phyloP scores from a whole-genome alignment of 768 basidiomycete species.

The Imleria badia region DNA sequence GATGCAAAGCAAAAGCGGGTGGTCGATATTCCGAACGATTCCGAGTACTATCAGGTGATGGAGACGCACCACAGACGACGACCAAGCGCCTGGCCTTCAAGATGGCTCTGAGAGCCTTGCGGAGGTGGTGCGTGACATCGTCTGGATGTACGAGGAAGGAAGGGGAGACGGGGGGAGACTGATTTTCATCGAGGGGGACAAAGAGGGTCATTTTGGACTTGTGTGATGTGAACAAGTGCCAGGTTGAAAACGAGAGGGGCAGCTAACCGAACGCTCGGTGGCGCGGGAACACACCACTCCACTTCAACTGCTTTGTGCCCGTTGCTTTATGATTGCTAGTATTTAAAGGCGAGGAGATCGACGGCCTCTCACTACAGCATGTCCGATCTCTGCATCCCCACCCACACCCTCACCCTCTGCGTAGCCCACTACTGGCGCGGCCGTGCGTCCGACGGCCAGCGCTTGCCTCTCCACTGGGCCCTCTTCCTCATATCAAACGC shows the following conservation, averaged over 20 bases:
- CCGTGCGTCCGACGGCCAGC: slow-evolving; percentile 18
- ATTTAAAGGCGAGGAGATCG: slow-evolving; percentile 3
- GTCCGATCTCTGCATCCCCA: slow-evolving; percentile 7
- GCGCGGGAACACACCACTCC: slow-evolving; percentile 27
- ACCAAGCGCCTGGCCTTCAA: slow-evolving; percentile 80
- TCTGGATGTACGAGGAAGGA: slow-evolving; percentile 52
- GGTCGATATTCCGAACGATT: slow-evolving; percentile 2
- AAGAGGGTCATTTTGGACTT: slow-evolving; percentile 57
- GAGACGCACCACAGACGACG: slow-evolving; percentile 76
- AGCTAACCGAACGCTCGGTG: slow-evolving; percentile 19
- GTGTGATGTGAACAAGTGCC: slow-evolving; percentile 26
- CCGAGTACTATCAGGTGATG: slow-evolving; percentile 12
- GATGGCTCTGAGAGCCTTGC: slow-evolving; percentile 61
- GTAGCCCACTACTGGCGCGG: slow-evolving; percentile 33
- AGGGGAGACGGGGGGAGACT: slow-evolving; percentile 49
- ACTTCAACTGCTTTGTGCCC: slow-evolving; percentile 12
- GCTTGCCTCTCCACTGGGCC: slow-evolving; percentile 30
- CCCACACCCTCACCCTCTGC: slow-evolving; percentile 25
- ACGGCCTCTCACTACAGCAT: slow-evolving; percentile 9
- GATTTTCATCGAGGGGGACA: slow-evolving; percentile 54
- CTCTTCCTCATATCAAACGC: slow-evolving; percentile 30
- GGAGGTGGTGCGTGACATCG: slow-evolving; percentile 47
- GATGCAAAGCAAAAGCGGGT: neutral
- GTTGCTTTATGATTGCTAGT: slow-evolving; percentile 17
- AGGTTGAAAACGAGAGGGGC: slow-evolving; percentile 25